Percentiles rank a stretch among this genome's conserved stretches.
These are phyloP conservation scores for Colletotrichum musicola DNA, from an alignment of 2,329 filamentous ascomycete species.

Conservation along the genomic window DNA sequence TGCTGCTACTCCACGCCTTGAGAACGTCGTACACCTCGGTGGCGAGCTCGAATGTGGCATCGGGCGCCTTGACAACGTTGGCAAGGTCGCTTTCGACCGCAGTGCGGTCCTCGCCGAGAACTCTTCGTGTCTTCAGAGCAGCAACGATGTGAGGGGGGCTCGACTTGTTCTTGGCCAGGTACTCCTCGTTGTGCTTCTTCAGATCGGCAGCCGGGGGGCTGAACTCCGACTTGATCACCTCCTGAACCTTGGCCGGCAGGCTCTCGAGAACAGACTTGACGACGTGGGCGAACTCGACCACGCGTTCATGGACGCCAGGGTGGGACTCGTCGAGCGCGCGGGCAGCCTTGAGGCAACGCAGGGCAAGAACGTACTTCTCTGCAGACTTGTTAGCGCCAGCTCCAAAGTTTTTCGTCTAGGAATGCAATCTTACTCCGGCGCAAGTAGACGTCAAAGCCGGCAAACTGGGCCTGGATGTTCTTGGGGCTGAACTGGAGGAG, in stretches of 20 bases:
- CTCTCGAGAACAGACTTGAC: constrained; percentile 68
- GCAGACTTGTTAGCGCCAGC: constrained; percentile 47
- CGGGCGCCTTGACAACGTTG: constrained; percentile 66
- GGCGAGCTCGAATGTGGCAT: constrained; percentile 68
- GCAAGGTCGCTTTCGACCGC: constrained; percentile 73
- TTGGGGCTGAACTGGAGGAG: constrained; percentile 86
- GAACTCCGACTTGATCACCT: constrained; percentile 79
- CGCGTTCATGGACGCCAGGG: constrained; percentile 81
- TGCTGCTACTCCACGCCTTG: constrained; percentile 62
- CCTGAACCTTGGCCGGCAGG: constrained; percentile 73
- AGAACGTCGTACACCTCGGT: constrained; percentile 58
- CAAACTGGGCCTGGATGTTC: constrained; percentile 83
- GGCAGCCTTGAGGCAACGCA: constrained; percentile 85
- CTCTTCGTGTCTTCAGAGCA: constrained; percentile 69
- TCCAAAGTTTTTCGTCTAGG: constrained; percentile 1
- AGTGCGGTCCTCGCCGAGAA: constrained; percentile 69
- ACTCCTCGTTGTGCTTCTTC: constrained; percentile 75
- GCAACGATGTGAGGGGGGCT: constrained; percentile 74
- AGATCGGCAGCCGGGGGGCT: constrained; percentile 53
- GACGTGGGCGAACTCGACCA: constrained; percentile 75
- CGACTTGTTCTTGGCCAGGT: constrained; percentile 70
- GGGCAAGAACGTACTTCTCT: constrained; percentile 90
- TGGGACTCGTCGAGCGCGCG: constrained; percentile 76
- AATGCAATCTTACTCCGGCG: constrained; percentile 76
- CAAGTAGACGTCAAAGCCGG: constrained; percentile 91